phyloP scores from a whole-genome alignment of 441 rosid species.

The Croton laevigatus region DNA sequence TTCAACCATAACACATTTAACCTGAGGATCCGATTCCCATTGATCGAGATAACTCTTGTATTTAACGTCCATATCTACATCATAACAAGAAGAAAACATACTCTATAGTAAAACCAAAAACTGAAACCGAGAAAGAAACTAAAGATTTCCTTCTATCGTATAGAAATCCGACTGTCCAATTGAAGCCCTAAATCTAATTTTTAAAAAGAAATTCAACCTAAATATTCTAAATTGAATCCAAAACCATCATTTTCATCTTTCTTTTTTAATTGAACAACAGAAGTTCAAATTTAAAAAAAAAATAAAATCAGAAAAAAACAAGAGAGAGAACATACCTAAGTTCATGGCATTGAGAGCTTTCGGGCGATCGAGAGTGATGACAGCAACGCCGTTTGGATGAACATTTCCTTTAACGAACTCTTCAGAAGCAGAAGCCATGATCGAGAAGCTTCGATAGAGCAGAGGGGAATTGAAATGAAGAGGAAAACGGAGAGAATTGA shows the following conservation, averaged over 20 bases:
- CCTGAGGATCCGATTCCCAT: constrained; percentile 81
- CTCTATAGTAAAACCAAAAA: neutral
- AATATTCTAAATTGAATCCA: neutral
- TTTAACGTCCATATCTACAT: constrained; percentile 78
- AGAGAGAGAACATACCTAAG: constrained; percentile 40
- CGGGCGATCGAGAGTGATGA: constrained; percentile 88
- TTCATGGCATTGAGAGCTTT: constrained; percentile 96
- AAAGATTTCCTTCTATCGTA: neutral
- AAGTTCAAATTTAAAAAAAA: neutral
- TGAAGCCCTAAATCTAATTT: neutral
- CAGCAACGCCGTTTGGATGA: constrained; percentile 74
- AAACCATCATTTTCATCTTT: neutral
- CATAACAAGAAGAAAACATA: neutral
- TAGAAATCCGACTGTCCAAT: neutral
- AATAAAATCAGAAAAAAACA: too few species aligned
- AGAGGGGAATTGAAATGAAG: neutral
- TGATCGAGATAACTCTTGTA: constrained; percentile 72
- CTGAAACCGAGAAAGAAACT: neutral
- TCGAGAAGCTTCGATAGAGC: constrained; percentile 32
- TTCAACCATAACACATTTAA: constrained; percentile 78
- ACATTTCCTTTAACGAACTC: constrained; percentile 71
- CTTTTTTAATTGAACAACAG: too few species aligned
- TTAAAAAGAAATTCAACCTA: neutral
- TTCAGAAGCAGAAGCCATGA: constrained; percentile 49
- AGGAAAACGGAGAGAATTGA: constrained; percentile 1